A percentile compares a stretch with the other conserved stretches of the same genome.
Evolutionary conservation across 371 early-diverging fungal species (phyloP).

Genomic region (Actinomortierella ambigua): DNA sequence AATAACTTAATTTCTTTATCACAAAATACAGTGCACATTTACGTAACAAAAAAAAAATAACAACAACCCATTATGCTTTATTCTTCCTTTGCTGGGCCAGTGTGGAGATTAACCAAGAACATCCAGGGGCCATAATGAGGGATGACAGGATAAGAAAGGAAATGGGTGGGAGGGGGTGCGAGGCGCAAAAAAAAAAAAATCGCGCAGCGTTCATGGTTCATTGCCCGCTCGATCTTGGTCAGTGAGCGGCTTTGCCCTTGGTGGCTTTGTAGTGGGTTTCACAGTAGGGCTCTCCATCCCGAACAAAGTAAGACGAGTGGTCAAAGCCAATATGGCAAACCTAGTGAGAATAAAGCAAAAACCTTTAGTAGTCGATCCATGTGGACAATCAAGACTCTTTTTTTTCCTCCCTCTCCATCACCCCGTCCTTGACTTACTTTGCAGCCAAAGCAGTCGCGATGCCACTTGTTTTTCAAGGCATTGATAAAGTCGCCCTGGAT

Average conservation of each 20-base stretch:
- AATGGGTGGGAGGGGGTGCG: too few species aligned
- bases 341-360: constrained; percentile 17
- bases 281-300: constrained; percentile 65
- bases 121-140: too few species aligned
- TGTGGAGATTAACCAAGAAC: too few species aligned
- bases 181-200: neutral
- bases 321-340: constrained; percentile 61
- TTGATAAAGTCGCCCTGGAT: constrained; percentile 62
- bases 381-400: neutral
- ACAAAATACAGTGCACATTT: too few species aligned
- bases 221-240: constrained; percentile 9
- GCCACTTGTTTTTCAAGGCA: constrained; percentile 71
- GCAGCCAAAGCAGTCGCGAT: constrained; percentile 76
- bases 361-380: constrained; percentile 5
- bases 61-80: too few species aligned
- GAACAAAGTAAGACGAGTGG: constrained; percentile 52
- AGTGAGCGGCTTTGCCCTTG: neutral
- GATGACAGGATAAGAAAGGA: too few species aligned
- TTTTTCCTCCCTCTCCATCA: neutral
- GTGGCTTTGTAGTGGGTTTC: constrained; percentile 58
- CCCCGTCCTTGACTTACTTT: constrained; percentile 49
- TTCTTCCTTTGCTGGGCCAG: too few species aligned
- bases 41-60: too few species aligned
- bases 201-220: neutral
- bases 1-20: too few species aligned